Evolutionary conservation across 768 basidiomycete species (phyloP).

Genomic region (Leucosporidium creatinivorum): DNA sequence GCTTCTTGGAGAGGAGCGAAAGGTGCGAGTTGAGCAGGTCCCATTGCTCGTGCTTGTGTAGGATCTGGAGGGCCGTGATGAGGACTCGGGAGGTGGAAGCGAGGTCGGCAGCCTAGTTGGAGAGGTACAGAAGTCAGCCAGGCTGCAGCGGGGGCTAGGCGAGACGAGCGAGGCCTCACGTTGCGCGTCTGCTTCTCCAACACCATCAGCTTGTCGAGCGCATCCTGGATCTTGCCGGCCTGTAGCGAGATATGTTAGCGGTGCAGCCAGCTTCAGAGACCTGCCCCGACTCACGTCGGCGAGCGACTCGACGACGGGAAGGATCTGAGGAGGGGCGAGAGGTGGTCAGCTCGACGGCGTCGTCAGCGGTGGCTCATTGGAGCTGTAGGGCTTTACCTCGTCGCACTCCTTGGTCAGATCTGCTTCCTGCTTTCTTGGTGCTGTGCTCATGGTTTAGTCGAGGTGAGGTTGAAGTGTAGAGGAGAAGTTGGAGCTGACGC

Average conservation of each 20-base stretch:
- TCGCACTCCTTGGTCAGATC: slow-evolving; percentile 26
- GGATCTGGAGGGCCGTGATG: slow-evolving; percentile 62
- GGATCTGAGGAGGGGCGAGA: slow-evolving; percentile 15
- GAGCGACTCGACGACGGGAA: slow-evolving; percentile 20
- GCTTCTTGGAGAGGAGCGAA: slow-evolving; percentile 76
- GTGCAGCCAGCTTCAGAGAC: no score
- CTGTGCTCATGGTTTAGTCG: no score
- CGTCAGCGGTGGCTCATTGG: not conserved
- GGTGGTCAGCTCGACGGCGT: not conserved
- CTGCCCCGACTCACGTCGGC: slow-evolving; percentile 4
- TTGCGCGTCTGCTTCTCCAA: slow-evolving; percentile 97
- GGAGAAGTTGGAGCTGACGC: no score
- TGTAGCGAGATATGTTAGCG: slow-evolving; percentile 34
- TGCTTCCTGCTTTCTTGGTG: slow-evolving; percentile 21
- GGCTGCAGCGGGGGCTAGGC: not conserved
- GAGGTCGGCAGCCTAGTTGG: slow-evolving; percentile 77
- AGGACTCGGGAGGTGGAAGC: slow-evolving; percentile 81
- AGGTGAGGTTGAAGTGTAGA: no score
- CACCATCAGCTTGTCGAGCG: slow-evolving; percentile 75
- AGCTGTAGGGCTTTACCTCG: slow-evolving; percentile 16
- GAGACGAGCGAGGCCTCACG: slow-evolving; percentile 47
- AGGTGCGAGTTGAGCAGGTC: slow-evolving; percentile 47
- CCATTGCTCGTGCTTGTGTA: slow-evolving; percentile 62
- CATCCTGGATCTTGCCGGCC: slow-evolving; percentile 70
- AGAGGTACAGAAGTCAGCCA: not conserved